phyloP scores from a whole-genome alignment of 2,329 filamentous ascomycete species.

The Alternaria sp. region DNA sequence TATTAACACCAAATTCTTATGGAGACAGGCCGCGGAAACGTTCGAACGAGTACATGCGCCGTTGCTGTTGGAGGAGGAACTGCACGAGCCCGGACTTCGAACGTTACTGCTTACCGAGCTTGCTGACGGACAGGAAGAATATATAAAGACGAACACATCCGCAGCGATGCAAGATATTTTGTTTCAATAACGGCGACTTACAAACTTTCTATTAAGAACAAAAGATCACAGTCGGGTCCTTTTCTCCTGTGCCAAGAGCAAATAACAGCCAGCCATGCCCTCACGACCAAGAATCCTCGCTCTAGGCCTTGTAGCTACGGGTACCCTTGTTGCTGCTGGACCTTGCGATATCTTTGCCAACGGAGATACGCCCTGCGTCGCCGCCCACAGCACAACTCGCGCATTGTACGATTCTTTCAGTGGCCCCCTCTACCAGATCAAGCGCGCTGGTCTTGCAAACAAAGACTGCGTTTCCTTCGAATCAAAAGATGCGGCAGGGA shows the following conservation, averaged over 20 bases:
- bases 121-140: slow-evolving; percentile 4
- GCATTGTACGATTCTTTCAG: slow-evolving; percentile 65
- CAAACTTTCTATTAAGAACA: neutral
- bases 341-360: slow-evolving; percentile 70
- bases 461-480: slow-evolving; percentile 69
- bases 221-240: neutral
- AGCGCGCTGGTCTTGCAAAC: slow-evolving; percentile 65
- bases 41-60: neutral
- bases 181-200: slow-evolving; percentile 5
- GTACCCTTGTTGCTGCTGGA: slow-evolving; percentile 53
- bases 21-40: neutral
- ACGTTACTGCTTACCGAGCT: neutral
- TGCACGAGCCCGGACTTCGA: neutral
- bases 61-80: slow-evolving; percentile 16
- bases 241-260: neutral
- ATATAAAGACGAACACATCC: neutral
- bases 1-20: neutral
- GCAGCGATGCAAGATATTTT: neutral
- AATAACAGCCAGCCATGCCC: slow-evolving; percentile 17
- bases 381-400: slow-evolving; percentile 71
- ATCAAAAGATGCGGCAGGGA: slow-evolving; percentile 65
- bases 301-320: slow-evolving; percentile 23
- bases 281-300: slow-evolving; percentile 20
- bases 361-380: slow-evolving; percentile 68
- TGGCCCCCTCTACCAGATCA: slow-evolving; percentile 67